Percentiles rank a stretch among this genome's conserved stretches.
These are phyloP conservation scores for Warburgia ugandensis DNA, from an alignment of 164 flowering plant genomes.

Conservation along the genomic window DNA sequence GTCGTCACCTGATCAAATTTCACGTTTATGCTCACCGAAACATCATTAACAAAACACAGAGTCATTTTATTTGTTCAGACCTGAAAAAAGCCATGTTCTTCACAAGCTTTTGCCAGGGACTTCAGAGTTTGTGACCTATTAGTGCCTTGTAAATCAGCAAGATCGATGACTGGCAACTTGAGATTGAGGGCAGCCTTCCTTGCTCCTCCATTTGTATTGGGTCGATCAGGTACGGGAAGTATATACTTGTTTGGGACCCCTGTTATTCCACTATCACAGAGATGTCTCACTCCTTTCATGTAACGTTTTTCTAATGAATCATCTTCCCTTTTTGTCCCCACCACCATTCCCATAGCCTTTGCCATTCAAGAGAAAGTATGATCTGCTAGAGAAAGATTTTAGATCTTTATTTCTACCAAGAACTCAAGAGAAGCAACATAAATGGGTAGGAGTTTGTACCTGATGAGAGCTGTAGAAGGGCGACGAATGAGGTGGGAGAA, in stretches of 20 bases:
- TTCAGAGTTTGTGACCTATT: slow-evolving; percentile 42
- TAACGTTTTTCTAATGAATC: slow-evolving; percentile 20
- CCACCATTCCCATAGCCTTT: slow-evolving; percentile 23
- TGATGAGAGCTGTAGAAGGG: too few species aligned
- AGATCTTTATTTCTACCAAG: neutral
- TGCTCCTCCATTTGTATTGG: slow-evolving; percentile 11
- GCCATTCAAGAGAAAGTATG: slow-evolving; percentile 12
- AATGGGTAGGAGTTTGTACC: too few species aligned
- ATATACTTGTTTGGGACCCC: slow-evolving; percentile 70
- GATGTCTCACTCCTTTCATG: slow-evolving; percentile 71
- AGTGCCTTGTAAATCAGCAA: slow-evolving; percentile 51
- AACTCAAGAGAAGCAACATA: neutral
- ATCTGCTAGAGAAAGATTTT: neutral
- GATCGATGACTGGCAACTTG: slow-evolving; percentile 63
- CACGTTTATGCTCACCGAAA: neutral
- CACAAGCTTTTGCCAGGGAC: slow-evolving; percentile 61
- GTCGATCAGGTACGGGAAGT: slow-evolving; percentile 51
- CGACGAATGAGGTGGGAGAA: neutral
- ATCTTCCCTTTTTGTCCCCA: slow-evolving; percentile 4
- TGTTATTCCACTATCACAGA: slow-evolving; percentile 48
- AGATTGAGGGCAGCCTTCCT: slow-evolving; percentile 2
- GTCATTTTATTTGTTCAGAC: slow-evolving; percentile 18
- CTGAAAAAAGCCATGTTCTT: slow-evolving; percentile 76
- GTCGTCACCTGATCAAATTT: neutral
- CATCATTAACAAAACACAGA: neutral